Base-by-base conservation (phyloP, 2,329 filamentous ascomycete genomes). In the Gyromitra esculenta region DNA sequence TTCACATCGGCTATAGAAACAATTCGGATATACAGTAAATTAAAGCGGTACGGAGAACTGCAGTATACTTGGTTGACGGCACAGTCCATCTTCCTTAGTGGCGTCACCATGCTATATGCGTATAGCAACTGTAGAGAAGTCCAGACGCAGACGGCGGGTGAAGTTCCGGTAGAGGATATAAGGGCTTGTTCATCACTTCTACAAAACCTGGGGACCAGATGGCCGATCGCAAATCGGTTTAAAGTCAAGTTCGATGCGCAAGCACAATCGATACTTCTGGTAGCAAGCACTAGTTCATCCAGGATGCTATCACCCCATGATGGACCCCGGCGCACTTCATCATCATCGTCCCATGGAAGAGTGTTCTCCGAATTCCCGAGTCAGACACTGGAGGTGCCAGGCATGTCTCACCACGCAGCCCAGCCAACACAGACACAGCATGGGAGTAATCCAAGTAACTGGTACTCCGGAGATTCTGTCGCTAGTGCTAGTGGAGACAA, bases 31-130 rank as follows among this genome's bases (percentile, higher is more conserved):
- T 80, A 81, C 67, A 73, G 78, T 3, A 81, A 81, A 45, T 79
- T 82, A 8, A 81, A 82, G 43, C 79, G 79, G 1, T 81, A 81
- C 52, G 81, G 79, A 1, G 82, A 82, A 35, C 77, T 83, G 1
- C 78, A 79, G 11, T 81, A 81, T 62, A 82, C 81, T 37, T 82
- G 81, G 81, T 56, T 82, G 8, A 82, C 81, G 6, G 82, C 81
- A 5, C 81, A 82, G 41, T 81, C 79, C 5, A 79, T 83, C n/a
- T 82, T 81, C 54, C 78, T 82, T 6, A 81, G 81, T 60, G 82
- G 82, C 5, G 79, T 82, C 50, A 81, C 82, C 1, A 82, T 82
- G 57, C 76, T 83, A 6, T 81, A 81, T 72, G 48, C 63, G 5
- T 41, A 78, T 43, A 73, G 48, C 25, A 66, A 41, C 18, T 77